phyloP scores from a whole-genome alignment of 176 grass and related monocot genomes.

The Coix lacrymajobi region DNA sequence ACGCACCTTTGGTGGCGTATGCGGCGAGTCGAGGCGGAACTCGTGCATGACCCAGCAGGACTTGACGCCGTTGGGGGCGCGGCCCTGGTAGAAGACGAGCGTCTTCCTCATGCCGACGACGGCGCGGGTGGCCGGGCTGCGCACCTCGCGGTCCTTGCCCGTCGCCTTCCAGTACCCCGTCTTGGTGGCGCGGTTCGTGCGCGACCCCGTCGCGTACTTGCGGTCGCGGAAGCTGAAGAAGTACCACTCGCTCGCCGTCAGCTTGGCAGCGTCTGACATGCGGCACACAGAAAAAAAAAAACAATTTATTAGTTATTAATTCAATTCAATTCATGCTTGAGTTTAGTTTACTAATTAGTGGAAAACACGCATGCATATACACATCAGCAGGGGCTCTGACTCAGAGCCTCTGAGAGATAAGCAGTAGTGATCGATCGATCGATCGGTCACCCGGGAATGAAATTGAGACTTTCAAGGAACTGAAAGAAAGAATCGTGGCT shows the following conservation, averaged over 20 bases:
- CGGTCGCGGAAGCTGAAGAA: conserved; percentile 96
- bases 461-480: conserved; percentile 17
- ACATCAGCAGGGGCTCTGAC: too few species aligned
- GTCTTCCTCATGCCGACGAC: conserved; percentile 89
- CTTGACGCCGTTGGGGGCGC: conserved; percentile 80
- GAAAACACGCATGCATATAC: background rate
- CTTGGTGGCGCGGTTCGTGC: conserved; percentile 83
- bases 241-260: conserved; percentile 84
- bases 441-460: background rate
- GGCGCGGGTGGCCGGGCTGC: conserved; percentile 16
- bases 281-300: too few species aligned
- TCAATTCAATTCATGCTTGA: background rate
- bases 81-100: conserved; percentile 80
- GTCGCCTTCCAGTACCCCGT: conserved; percentile 88
- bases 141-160: conserved; percentile 67
- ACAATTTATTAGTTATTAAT: background rate
- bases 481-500: conserved; percentile 14
- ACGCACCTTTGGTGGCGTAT: conserved; percentile 61
- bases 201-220: conserved; percentile 78
- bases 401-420: background rate
- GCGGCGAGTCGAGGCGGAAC: conserved; percentile 71
- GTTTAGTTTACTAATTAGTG: background rate
- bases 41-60: conserved; percentile 88
- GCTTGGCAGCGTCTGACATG: conserved; percentile 62
- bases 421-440: background rate